Base-by-base conservation (phyloP, 1,284 basidiomycete species). In the Microbotryomycetes sp. region DNA sequence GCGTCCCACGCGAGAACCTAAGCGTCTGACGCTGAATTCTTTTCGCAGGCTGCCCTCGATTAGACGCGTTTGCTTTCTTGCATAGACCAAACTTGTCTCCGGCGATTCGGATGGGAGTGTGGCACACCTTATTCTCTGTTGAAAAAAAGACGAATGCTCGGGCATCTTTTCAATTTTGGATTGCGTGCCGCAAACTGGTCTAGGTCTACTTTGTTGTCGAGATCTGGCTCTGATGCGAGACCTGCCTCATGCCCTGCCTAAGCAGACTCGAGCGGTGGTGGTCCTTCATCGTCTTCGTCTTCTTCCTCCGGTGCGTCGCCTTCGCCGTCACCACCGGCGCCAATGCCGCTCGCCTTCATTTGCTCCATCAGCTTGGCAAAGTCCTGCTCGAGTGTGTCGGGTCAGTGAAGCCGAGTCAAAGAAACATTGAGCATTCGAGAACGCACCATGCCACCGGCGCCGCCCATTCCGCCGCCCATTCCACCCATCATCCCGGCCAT, bases 381-480 rank as follows among this genome's bases (percentile, higher is more conserved):
- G 31, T 60, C 58, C 58, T 42, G 19, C 36, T 9, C 12, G 9
- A 19, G n/a, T n/a, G n/a, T n/a, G n/a, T n/a, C n/a, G n/a, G n/a
- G n/a, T n/a, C n/a, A 47, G 47, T 16, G 47, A 22, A n/a, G 9
- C 15, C 7, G 26, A 26, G 36, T 23, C 25, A 12, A 36, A n/a
- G 36, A 14, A 5, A 22, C 14, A 14, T 4, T 12, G 36, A 12
- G 7, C 15, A 29, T 12, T 0, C 6, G 19, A 15, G 48, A 50
- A 31, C 51, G 46, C 26, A 51, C 81, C 78, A 80, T 76, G 58
- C 52, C 66, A 25, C 67, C 73, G 63, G 60, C 58, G 25, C 67
- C 79, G 7, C 75, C 75, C 60, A 73, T 70, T 23, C 79, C 80
- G 2, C 78, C 79, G 19, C 77, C 77, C 74, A 81, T 79, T 7